Conservation (phyloP, 495 filamentous ascomycete genomes). For the Aspergillus wentii region DNA sequence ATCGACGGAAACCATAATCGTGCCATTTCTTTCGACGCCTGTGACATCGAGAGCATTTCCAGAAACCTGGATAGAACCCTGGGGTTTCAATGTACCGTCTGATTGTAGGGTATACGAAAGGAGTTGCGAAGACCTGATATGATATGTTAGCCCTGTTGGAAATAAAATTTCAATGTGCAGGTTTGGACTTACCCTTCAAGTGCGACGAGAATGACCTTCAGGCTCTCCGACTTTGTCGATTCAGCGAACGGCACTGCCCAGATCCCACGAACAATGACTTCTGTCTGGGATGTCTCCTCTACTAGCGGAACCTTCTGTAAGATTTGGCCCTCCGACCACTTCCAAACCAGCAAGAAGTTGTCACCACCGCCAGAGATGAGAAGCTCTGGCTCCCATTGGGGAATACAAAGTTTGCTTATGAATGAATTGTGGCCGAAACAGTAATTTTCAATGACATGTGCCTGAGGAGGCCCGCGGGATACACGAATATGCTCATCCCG, state of each 20-base stretch:
- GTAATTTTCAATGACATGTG: constrained; percentile 82
- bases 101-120: constrained; percentile 49
- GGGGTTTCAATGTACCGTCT: constrained; percentile 38
- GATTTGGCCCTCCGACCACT: constrained; percentile 59
- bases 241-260: constrained; percentile 25
- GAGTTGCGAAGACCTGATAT: constrained; percentile 52
- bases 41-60: constrained; percentile 61
- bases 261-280: constrained; percentile 31
- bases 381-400: constrained; percentile 44
- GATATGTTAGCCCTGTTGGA: constrained; percentile 4
- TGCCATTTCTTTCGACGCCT: constrained; percentile 19
- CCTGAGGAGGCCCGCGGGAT: constrained; percentile 75
- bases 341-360: constrained; percentile 70
- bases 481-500: constrained; percentile 96
- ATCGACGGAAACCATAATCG: constrained; percentile 56
- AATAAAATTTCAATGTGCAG: not conserved
- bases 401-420: constrained; percentile 67
- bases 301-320: constrained; percentile 42
- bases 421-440: constrained; percentile 85
- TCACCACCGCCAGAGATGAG: constrained; percentile 89
- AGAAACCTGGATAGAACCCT: constrained; percentile 40
- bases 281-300: constrained; percentile 14
- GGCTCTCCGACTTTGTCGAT: constrained; percentile 5
- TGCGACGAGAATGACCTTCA: constrained; percentile 49
- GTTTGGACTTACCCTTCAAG: constrained; percentile 58